Evolutionary conservation across 768 basidiomycete genomes (phyloP), one percentile per base, ranked within the genome.

Genomic region (Boletellus emodensis): DNA sequence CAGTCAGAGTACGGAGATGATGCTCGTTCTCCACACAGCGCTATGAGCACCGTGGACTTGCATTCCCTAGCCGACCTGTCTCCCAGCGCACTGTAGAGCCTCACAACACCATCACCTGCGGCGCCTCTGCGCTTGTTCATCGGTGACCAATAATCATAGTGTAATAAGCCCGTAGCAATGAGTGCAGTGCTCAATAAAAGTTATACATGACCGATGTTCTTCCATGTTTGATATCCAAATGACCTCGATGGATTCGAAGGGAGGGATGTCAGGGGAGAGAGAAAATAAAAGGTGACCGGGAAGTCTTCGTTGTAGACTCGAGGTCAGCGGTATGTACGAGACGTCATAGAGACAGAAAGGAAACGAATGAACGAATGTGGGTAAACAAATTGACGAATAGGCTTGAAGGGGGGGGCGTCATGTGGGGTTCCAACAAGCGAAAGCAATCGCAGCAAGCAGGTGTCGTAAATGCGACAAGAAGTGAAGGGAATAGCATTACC

Each of bases 1-100:
- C 78, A 74, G 9, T 91, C 87, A 1, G 89, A 86, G 61, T 80
- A 77, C 47, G 89, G 84, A 2, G 90, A 89, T 41, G 85, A 88
- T n/a, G 59, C 74, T 11, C 79, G 72, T 44, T 85, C 85, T 8
- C 71, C 80, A 9, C 76, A 73, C 53, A 89, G 85, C 57, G 77
- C 80, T 22, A 77, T 77, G 65, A 85, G 81, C 57, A 66, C 69
- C 35, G 74, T 71, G 44, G 85, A 85, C 44, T 56, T 72, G 17
- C 78, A 81, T 54, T 79, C 78, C 0, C 70, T 87, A 13, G 80
- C 82, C 30, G 87, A 89, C 52, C 66, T 88, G 45, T 87, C 86
- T 18, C 87, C 87, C 0, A 80, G 84, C 48, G 87, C 86, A 26
- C 61, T 86, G 54, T 87, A 78, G 55, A 52, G 17, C 51, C 42